Evolutionary conservation across 2,329 filamentous ascomycete genomes (phyloP).

Genomic region (Fusarium papillatum): DNA sequence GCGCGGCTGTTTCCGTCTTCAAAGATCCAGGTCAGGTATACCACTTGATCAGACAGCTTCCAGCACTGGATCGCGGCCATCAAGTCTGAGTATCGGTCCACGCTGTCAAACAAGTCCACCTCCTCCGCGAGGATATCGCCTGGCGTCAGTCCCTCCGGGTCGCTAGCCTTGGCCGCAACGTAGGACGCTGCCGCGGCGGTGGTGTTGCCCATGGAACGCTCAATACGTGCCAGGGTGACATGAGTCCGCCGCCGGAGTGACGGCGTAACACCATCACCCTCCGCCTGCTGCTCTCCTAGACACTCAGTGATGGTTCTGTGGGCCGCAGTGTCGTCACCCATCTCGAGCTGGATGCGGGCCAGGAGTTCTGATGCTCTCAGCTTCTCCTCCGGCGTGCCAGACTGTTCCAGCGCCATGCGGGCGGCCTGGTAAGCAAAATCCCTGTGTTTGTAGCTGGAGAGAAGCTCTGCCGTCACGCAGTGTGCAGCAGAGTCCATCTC

Average conservation of each 20-base stretch:
- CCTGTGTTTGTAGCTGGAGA: not conserved
- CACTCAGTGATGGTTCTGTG: not conserved
- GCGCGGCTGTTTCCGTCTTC: not conserved
- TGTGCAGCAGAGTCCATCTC: not conserved
- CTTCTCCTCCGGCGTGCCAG: not conserved
- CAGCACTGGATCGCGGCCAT: not conserved
- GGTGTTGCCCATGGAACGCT: not conserved
- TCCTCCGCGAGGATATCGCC: not conserved
- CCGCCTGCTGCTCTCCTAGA: not conserved
- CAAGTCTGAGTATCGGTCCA: not conserved
- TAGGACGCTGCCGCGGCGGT: not conserved
- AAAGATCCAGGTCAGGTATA: not conserved
- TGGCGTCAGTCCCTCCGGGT: not conserved
- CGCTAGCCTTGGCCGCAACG: not conserved
- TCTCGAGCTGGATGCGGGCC: not conserved
- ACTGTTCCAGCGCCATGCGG: not conserved
- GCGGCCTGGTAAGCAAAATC: not conserved
- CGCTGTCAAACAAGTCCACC: not conserved
- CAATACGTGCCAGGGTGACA: not conserved
- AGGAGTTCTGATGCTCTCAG: not conserved
- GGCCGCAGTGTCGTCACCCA: not conserved
- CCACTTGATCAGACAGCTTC: not conserved
- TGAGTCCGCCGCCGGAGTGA: not conserved
- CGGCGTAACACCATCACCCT: not conserved
- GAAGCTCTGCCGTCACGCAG: not conserved